Base-by-base conservation (phyloP, 2,329 filamentous ascomycete species). In the Aspergillus vadensis region DNA sequence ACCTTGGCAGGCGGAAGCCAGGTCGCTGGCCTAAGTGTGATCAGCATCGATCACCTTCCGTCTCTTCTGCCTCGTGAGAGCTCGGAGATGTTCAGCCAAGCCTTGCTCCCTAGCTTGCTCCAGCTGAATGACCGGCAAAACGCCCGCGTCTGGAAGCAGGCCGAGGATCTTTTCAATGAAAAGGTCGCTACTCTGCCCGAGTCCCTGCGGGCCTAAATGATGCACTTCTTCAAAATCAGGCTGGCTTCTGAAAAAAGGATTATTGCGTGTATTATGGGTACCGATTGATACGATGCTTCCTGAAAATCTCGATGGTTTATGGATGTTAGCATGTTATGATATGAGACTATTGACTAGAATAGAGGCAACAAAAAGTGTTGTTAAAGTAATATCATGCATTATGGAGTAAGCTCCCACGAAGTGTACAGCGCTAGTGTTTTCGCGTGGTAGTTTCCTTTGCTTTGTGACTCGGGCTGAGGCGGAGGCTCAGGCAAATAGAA, bases 21-120 rank as follows among this genome's bases (percentile, higher is more conserved):
- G 50, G 79, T 82, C 56, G 84, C 86, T 0, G 83, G 85, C 7
- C 79, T 97, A 59, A 88, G 85, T 51, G 91, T 97, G 68, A 96
- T 97, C 77, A 90, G 87, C 74, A 95, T 96, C 71, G 91, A 96
- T 76, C 91, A 96, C 73, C 83, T 96, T 55, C 91, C 92, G 4
- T 90, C 87, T 56, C 85, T 97, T 67, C 82, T 98, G 39, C 91
- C 94, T 1, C 84, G 94, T 56, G 94, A 97, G 80, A 88, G 92
- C 25, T 92, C 88, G 47, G 92, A 97, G 79, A 88, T 88, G 19
- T 97, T 96, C 80, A 91, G 88, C 75, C 81, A 85, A 55, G 89
- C 90, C 51, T 81, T 97, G 66, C 81, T 96, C 70, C 91, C 92
- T 19, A 90, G 87, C 70, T 79, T 97, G 67, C 77, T 95, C 62